Evolutionary conservation across 495 filamentous ascomycete species (phyloP).

Genomic region (Penicillium psychrofluorescens): DNA sequence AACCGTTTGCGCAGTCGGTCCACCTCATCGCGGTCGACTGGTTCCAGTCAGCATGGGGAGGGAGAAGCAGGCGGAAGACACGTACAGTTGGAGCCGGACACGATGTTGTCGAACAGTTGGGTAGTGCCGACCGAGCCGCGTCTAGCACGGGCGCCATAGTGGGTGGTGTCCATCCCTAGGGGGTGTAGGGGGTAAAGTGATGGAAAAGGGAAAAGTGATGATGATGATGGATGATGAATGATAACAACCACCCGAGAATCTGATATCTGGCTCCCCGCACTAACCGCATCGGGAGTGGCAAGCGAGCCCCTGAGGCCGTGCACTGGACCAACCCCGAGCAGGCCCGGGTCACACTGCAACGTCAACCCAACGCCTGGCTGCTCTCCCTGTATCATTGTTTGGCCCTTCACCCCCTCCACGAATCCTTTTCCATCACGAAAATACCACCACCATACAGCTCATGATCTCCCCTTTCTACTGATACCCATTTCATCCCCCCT

Average conservation of each 20-base stretch:
- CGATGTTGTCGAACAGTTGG: conserved; percentile 87
- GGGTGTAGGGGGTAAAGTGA: background rate
- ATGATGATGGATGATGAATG: background rate
- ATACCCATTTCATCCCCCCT: conserved; percentile 34
- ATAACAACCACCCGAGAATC: conserved; percentile 19
- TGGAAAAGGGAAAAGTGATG: background rate
- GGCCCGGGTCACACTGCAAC: conserved; percentile 45
- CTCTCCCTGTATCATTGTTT: conserved; percentile 19
- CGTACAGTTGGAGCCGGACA: conserved; percentile 92
- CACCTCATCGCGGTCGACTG: conserved; percentile 95
- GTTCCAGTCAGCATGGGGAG: background rate
- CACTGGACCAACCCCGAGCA: conserved; percentile 39
- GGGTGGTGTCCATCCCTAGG: conserved; percentile 15
- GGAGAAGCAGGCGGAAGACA: background rate
- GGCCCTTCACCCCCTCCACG: conserved; percentile 18
- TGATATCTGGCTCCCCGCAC: conserved; percentile 44
- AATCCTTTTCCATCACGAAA: conserved; percentile 47
- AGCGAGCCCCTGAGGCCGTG: conserved; percentile 47
- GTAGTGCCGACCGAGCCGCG: conserved; percentile 68
- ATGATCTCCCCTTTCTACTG: conserved; percentile 42
- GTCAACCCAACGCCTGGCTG: conserved; percentile 58
- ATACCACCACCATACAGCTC: conserved; percentile 45
- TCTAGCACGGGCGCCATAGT: conserved; percentile 43
- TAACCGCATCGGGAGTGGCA: conserved; percentile 35
- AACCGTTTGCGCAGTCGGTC: conserved; percentile 93